Percentiles rank a stretch among this genome's conserved stretches.
These are phyloP conservation scores for Hibiscus syriacus DNA, from an alignment of 345 rosid species.

Conservation along the genomic window DNA sequence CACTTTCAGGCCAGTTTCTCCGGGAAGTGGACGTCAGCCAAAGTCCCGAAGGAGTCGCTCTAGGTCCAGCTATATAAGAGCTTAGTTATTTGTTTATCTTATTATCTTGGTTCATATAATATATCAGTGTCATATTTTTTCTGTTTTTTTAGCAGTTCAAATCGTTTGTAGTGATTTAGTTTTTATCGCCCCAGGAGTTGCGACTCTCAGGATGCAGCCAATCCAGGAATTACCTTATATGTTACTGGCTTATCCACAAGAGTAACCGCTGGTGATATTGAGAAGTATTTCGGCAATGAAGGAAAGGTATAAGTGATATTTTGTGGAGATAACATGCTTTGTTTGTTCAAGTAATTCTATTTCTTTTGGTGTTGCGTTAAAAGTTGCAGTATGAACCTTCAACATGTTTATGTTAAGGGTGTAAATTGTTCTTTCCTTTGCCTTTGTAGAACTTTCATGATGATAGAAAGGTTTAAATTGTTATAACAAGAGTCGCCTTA, in stretches of 20 bases:
- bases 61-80: slow-evolving; percentile 41
- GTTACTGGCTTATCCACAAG: slow-evolving; percentile 62
- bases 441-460: background rate
- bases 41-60: slow-evolving; percentile 49
- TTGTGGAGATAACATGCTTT: background rate
- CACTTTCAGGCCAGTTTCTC: slow-evolving; percentile 35
- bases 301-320: slow-evolving; percentile 41
- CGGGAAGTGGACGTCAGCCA: slow-evolving; percentile 32
- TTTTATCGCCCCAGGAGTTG: slow-evolving; percentile 39
- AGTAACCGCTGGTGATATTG: slow-evolving; percentile 37
- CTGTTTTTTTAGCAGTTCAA: background rate
- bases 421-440: background rate
- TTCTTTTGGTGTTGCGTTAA: background rate
- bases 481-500: background rate
- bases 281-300: slow-evolving; percentile 45
- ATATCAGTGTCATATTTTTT: background rate
- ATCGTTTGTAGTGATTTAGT: background rate
- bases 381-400: background rate
- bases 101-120: background rate
- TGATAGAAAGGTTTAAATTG: background rate
- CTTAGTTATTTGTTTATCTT: background rate
- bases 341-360: background rate
- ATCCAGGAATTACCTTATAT: slow-evolving; percentile 62
- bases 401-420: background rate
- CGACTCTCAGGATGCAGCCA: slow-evolving; percentile 24